Evolutionary conservation across 2,329 filamentous ascomycete species (phyloP).

Genomic region (Aspergillus alliaceus): DNA sequence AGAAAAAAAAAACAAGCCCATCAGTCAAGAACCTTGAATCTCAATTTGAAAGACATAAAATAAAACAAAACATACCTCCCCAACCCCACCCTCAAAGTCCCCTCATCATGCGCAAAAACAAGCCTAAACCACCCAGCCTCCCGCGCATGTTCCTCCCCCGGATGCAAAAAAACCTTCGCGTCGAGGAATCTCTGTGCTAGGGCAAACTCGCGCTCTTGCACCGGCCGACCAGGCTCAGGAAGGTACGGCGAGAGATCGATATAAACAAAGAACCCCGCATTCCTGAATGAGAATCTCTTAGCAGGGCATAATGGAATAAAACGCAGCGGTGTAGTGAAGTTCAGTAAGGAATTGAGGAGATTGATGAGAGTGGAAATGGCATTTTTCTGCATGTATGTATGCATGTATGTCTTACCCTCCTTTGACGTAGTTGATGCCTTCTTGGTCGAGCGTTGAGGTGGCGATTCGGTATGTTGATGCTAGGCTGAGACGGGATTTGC

Average conservation of each 20-base stretch:
- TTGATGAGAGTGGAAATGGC: no score
- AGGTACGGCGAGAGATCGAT: conserved; percentile 46
- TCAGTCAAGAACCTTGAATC: no score
- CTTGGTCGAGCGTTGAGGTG: conserved; percentile 32
- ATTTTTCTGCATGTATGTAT: no score
- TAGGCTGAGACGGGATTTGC: conserved; percentile 23
- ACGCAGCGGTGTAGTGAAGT: background rate
- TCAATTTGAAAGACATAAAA: no score
- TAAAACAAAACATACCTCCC: conserved; percentile 21
- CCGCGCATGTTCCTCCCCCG: conserved; percentile 46
- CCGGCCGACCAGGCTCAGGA: conserved; percentile 13
- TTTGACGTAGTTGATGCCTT: conserved; percentile 39
- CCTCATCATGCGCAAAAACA: conserved; percentile 47
- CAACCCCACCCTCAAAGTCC: conserved; percentile 37
- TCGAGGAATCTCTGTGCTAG: conserved; percentile 47
- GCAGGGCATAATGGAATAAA: background rate
- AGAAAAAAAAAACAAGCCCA: background rate
- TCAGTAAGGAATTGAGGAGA: no score
- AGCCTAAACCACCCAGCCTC: conserved; percentile 56
- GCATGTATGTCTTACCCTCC: conserved; percentile 29
- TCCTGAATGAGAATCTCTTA: conserved; percentile 23
- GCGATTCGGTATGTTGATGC: conserved; percentile 29
- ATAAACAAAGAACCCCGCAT: conserved; percentile 51
- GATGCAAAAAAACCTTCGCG: conserved; percentile 53
- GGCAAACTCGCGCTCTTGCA: conserved; percentile 42